Percentiles rank a stretch among this genome's conserved stretches.
These are phyloP conservation scores for Mimosa pudica DNA, from an alignment of 306 rosid genomes.

Conservation along the genomic window DNA sequence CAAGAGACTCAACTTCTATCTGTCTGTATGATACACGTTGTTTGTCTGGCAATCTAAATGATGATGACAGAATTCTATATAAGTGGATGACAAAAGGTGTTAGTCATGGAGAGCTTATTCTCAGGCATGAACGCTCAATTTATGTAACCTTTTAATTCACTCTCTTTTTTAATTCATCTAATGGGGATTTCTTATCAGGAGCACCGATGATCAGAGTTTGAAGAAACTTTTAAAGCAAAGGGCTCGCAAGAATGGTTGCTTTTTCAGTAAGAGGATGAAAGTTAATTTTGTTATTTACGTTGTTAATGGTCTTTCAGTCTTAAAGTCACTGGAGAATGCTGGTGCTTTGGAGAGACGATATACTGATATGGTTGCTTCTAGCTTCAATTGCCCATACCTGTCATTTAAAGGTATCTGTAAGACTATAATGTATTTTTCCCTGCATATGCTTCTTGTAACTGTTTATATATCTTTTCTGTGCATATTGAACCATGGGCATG, in stretches of 20 bases:
- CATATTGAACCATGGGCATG: not conserved
- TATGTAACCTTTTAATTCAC: constrained; percentile 24
- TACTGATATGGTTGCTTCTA: constrained; percentile 46
- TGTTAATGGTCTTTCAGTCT: constrained; percentile 63
- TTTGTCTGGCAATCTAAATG: constrained; percentile 52
- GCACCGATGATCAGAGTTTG: constrained; percentile 52
- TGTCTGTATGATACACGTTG: constrained; percentile 86
- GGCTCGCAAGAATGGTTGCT: constrained; percentile 43
- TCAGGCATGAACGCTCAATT: constrained; percentile 57
- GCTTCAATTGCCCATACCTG: constrained; percentile 66
- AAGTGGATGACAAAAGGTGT: constrained; percentile 87
- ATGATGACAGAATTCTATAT: constrained; percentile 51
- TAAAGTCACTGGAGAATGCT: constrained; percentile 54
- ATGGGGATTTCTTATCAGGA: constrained; percentile 54
- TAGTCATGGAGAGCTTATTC: constrained; percentile 63
- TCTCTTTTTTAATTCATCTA: constrained; percentile 28
- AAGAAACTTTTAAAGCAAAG: constrained; percentile 51
- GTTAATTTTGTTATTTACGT: constrained; percentile 78
- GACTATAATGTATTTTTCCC: constrained; percentile 6
- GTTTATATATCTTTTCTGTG: not conserved
- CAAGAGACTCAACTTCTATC: constrained; percentile 61
- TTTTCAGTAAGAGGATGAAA: constrained; percentile 49
- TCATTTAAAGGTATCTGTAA: constrained; percentile 69
- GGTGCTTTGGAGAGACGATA: constrained; percentile 44
- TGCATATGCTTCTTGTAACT: not conserved